Evolutionary conservation across 768 basidiomycete genomes (phyloP).

Genomic region (Suillus decipiens): DNA sequence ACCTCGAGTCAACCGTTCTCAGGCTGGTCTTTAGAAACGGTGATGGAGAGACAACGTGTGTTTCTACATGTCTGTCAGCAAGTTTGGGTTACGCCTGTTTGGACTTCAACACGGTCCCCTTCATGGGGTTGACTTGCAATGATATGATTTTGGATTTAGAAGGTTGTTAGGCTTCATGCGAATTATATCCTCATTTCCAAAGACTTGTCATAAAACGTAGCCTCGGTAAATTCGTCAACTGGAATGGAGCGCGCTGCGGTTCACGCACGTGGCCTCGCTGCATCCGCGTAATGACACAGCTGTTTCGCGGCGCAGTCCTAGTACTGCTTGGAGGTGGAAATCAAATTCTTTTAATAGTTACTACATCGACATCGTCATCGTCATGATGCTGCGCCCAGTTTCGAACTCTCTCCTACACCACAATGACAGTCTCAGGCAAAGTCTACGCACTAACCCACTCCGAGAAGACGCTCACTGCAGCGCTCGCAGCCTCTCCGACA

Average conservation of each 20-base stretch:
- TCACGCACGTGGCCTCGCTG: neutral
- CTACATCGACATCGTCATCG: too few relatives aligned
- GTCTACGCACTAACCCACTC: slow-evolving; percentile 35
- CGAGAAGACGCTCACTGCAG: slow-evolving; percentile 41
- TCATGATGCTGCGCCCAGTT: slow-evolving; percentile 1
- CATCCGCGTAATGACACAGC: neutral
- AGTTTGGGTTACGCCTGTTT: too few relatives aligned
- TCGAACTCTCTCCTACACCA: slow-evolving; percentile 4
- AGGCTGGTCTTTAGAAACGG: too few relatives aligned
- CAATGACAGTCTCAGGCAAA: slow-evolving; percentile 29
- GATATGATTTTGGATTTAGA: too few relatives aligned
- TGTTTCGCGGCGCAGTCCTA: neutral
- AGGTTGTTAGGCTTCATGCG: neutral
- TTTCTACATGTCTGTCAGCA: too few relatives aligned
- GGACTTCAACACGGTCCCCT: too few relatives aligned
- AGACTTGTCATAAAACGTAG: neutral
- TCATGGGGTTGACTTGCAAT: too few relatives aligned
- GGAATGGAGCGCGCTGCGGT: too few relatives aligned
- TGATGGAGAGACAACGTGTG: too few relatives aligned
- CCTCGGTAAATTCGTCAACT: neutral
- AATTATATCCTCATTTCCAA: neutral
- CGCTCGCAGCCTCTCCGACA: slow-evolving; percentile 40
- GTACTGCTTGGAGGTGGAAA: neutral
- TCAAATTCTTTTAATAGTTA: neutral
- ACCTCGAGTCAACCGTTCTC: too few relatives aligned